Percentiles rank a stretch among this genome's conserved stretches.
Conservation (phyloP, 73 alveolate genomes). For the Urostyla sp. region DNA sequence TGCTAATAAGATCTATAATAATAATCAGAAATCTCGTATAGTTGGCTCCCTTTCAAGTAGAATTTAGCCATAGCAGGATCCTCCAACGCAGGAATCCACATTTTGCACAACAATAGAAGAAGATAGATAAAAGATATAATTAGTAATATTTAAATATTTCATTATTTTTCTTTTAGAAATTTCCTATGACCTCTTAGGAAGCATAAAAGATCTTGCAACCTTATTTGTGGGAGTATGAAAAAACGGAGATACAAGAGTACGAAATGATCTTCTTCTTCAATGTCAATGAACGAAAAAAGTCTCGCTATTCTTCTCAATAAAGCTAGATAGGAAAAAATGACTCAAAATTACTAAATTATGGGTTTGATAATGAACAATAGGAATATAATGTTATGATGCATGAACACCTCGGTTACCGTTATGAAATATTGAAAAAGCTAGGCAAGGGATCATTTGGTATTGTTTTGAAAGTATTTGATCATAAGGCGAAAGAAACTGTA, state of each 20-base stretch:
- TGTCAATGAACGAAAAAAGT: conserved; percentile 28
- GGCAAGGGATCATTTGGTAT: conserved; percentile 76
- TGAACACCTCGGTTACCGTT: conserved; percentile 74
- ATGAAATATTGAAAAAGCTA: conserved; percentile 65
- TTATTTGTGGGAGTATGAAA: conserved; percentile 50
- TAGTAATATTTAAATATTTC: neutral
- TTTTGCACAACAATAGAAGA: neutral
- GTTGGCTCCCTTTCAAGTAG: conserved; percentile 26
- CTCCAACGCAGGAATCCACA: conserved; percentile 25
- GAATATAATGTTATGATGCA: conserved; percentile 61
- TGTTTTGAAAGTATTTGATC: conserved; percentile 60
- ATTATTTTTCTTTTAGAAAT: neutral
- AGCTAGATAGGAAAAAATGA: conserved; percentile 1
- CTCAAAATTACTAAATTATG: conserved; percentile 60
- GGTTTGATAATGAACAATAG: conserved; percentile 85
- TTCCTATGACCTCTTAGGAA: conserved; percentile 21
- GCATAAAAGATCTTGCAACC: conserved; percentile 7
- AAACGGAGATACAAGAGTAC: conserved; percentile 36
- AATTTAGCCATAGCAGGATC: neutral
- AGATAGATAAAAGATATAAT: conserved; percentile 22
- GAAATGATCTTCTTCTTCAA: conserved; percentile 50
- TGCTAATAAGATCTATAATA: neutral
- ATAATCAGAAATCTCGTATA: conserved; percentile 1
- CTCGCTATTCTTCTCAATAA: neutral
- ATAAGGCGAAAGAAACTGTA: conserved; percentile 43